Conservation (phyloP, 148 eudicot species). For the Persicaria maculosa region DNA sequence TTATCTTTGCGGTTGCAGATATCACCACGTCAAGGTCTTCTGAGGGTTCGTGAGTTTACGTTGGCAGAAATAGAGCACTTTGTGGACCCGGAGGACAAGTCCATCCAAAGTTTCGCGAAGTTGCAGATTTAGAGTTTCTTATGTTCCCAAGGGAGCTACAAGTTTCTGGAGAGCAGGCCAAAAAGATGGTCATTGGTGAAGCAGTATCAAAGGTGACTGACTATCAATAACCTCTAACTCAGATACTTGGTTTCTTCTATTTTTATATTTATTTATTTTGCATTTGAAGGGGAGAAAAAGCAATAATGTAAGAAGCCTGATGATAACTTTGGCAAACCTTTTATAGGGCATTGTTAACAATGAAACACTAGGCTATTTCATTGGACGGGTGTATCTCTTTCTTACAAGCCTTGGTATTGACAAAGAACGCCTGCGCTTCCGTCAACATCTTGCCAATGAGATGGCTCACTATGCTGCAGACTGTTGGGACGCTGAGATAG, state of each 20-base stretch:
- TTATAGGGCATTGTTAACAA: conserved; percentile 82
- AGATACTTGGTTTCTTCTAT: not conserved
- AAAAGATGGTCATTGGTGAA: conserved; percentile 50
- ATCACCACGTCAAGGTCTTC: conserved; percentile 95
- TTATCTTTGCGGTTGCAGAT: conserved; percentile 41
- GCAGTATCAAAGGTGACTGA: conserved; percentile 75
- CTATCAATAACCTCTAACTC: not conserved
- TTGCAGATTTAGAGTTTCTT: conserved; percentile 61
- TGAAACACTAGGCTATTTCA: conserved; percentile 87
- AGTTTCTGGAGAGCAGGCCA: conserved; percentile 71
- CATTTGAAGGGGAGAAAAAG: not conserved
- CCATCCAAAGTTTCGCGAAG: conserved; percentile 85
- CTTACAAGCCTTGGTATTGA: conserved; percentile 84
- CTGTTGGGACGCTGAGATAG: conserved; percentile 99
- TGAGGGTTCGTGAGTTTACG: conserved; percentile 92
- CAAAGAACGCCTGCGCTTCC: conserved; percentile 67
- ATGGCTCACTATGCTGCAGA: conserved; percentile 99
- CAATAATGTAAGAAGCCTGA: not conserved
- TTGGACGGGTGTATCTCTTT: conserved; percentile 85
- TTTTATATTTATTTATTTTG: not conserved
- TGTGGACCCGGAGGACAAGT: conserved; percentile 92
- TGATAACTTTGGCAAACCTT: not conserved
- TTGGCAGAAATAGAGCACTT: conserved; percentile 95
- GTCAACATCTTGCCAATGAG: conserved; percentile 97
- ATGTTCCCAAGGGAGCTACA: conserved; percentile 97